These are phyloP conservation scores for Penicillium sp. DNA, from an alignment of 2,329 filamentous ascomycete genomes.

Conservation along the genomic window DNA sequence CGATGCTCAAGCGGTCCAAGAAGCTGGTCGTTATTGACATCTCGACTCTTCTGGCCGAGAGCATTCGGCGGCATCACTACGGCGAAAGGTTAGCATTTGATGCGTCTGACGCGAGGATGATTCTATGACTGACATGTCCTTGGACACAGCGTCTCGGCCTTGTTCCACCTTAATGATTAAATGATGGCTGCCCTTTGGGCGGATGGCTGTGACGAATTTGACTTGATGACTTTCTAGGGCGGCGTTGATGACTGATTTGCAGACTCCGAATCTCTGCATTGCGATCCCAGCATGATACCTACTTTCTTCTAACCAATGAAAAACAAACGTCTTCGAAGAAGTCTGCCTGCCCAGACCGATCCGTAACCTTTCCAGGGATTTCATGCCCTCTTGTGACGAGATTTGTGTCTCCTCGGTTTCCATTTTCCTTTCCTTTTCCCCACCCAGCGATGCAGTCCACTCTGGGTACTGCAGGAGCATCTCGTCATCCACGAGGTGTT, in stretches of 20 bases:
- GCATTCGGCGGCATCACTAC: constrained; percentile 94
- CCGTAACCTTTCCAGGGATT: constrained; percentile 1
- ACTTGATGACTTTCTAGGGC: constrained; percentile 15
- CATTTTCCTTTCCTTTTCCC: constrained; percentile 12
- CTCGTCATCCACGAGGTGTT: constrained; percentile 64
- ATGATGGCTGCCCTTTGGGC: constrained; percentile 18
- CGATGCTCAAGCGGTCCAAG: constrained; percentile 68
- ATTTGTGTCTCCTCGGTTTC: not conserved
- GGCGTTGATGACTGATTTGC: constrained; percentile 27
- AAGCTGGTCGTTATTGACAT: constrained; percentile 91
- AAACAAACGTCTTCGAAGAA: constrained; percentile 14
- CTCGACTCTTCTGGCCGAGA: constrained; percentile 83
- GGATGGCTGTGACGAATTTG: constrained; percentile 21
- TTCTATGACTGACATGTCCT: constrained; percentile 19
- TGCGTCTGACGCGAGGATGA: constrained; percentile 21
- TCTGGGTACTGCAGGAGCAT: constrained; percentile 71
- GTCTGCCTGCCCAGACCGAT: constrained; percentile 4
- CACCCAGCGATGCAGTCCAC: constrained; percentile 71
- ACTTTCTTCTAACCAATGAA: constrained; percentile 17
- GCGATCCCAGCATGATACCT: constrained; percentile 28
- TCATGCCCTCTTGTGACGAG: not conserved
- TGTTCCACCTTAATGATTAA: constrained; percentile 66
- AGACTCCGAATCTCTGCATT: constrained; percentile 21
- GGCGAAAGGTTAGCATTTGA: constrained; percentile 73
- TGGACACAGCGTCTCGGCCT: constrained; percentile 47